A percentile compares a stretch with the other conserved stretches of the same genome.
phyloP scores from a whole-genome alignment of 2,329 filamentous ascomycete genomes.

The Fonsecaea pugnacius region DNA sequence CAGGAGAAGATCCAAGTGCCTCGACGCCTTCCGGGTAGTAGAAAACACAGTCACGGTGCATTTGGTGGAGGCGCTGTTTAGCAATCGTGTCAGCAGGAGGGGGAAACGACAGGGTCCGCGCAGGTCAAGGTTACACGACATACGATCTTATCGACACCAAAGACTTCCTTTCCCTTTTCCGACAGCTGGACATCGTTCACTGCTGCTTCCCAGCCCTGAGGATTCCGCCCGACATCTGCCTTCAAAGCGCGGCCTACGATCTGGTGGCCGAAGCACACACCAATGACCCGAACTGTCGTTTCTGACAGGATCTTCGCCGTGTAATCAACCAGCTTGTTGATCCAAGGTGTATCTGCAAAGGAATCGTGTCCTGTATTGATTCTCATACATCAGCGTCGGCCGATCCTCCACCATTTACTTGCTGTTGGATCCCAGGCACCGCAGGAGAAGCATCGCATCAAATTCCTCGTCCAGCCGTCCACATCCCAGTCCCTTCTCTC shows the following conservation, averaged over 20 bases:
- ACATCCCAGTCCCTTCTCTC: not conserved
- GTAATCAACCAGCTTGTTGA: constrained; percentile 72
- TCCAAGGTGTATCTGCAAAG: constrained; percentile 77
- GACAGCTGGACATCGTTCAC: constrained; percentile 72
- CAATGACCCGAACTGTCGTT: constrained; percentile 70
- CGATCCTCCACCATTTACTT: not conserved
- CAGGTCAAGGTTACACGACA: constrained; percentile 35
- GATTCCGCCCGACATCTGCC: constrained; percentile 67
- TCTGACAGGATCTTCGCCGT: constrained; percentile 64
- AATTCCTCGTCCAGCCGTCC: not conserved
- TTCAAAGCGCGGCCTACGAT: constrained; percentile 76
- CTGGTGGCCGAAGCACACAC: constrained; percentile 87
- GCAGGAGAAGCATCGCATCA: not conserved
- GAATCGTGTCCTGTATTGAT: constrained; percentile 65
- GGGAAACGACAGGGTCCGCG: not conserved
- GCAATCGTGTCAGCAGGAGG: not conserved
- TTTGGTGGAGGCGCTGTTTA: constrained; percentile 68
- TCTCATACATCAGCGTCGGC: not conserved
- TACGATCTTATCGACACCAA: constrained; percentile 67
- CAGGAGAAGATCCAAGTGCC: constrained; percentile 65
- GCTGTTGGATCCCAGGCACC: not conserved
- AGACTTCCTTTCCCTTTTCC: constrained; percentile 70
- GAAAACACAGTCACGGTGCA: constrained; percentile 80
- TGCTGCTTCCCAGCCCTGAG: constrained; percentile 78
- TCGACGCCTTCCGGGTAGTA: constrained; percentile 65